phyloP scores from a whole-genome alignment of 495 filamentous ascomycete genomes.

The Penicillium soppii region DNA sequence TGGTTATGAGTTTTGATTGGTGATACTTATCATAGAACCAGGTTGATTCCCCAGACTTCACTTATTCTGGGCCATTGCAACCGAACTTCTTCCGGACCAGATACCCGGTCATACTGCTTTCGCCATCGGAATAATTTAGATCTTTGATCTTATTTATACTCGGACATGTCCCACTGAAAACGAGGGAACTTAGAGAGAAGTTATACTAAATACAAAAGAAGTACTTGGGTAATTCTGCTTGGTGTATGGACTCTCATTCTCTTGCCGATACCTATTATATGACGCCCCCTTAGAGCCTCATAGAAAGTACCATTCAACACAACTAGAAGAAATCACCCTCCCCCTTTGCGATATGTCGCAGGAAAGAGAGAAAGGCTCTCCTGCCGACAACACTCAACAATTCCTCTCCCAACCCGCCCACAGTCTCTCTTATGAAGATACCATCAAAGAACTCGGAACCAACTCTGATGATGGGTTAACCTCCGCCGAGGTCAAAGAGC shows the following conservation, averaged over 20 bases:
- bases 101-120: conserved; percentile 5
- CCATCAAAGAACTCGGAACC: conserved; percentile 57
- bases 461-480: conserved; percentile 63
- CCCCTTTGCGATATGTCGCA: conserved; percentile 39
- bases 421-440: conserved; percentile 51
- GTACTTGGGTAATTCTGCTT: conserved; percentile 6
- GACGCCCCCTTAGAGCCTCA: conserved; percentile 33
- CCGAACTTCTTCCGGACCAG: conserved; percentile 9
- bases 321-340: conserved; percentile 4
- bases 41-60: conserved; percentile 16
- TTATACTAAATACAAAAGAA: neutral
- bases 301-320: conserved; percentile 18
- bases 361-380: conserved; percentile 47
- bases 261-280: conserved; percentile 36
- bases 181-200: neutral
- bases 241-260: conserved; percentile 40
- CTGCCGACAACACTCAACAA: conserved; percentile 7
- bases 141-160: conserved; percentile 20
- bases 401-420: conserved; percentile 62
- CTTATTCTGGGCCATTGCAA: neutral
- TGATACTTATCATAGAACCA: neutral
- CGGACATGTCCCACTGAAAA: neutral
- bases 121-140: conserved; percentile 13
- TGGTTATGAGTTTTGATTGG: conserved; percentile 17
- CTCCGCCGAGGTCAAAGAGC: conserved; percentile 50